A percentile compares a stretch with the other conserved stretches of the same genome.
Conservation (phyloP, 306 rosid genomes). For the Carpinus fangiana region DNA sequence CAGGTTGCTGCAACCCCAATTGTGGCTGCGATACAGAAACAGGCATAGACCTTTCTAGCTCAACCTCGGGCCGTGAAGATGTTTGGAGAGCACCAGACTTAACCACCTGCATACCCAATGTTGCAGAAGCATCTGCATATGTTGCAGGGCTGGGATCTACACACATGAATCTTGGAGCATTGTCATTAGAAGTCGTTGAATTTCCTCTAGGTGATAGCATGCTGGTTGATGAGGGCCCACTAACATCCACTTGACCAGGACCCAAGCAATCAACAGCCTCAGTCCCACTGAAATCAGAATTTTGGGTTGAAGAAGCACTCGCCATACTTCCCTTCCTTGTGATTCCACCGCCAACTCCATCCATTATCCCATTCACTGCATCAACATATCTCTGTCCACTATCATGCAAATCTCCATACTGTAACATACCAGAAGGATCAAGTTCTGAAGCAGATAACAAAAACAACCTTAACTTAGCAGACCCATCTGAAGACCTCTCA, state of each 20-base stretch:
- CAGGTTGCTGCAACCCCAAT: conserved; percentile 54
- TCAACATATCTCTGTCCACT: conserved; percentile 75
- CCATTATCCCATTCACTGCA: conserved; percentile 74
- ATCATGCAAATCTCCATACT: conserved; percentile 50
- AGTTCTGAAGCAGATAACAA: conserved; percentile 65
- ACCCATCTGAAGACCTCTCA: conserved; percentile 74
- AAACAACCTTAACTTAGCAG: conserved; percentile 77
- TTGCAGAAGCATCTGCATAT: conserved; percentile 39
- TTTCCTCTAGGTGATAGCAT: conserved; percentile 44
- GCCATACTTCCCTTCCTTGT: conserved; percentile 60
- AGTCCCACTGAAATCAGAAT: conserved; percentile 71
- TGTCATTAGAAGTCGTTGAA: conserved; percentile 40
- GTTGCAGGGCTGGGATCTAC: conserved; percentile 40
- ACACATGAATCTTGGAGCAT: conserved; percentile 37
- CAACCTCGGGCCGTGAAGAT: conserved; percentile 47
- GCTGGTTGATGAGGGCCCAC: conserved; percentile 35
- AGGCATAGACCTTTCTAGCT: conserved; percentile 53
- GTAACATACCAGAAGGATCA: conserved; percentile 48
- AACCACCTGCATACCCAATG: conserved; percentile 35
- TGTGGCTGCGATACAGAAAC: conserved; percentile 41
- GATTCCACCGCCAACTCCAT: conserved; percentile 41
- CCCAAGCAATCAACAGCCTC: conserved; percentile 50
- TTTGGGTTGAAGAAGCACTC: conserved; percentile 76
- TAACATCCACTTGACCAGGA: conserved; percentile 50
- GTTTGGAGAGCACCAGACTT: conserved; percentile 39